phyloP scores from a whole-genome alignment of 768 basidiomycete genomes.

The Amanita molliuscula region DNA sequence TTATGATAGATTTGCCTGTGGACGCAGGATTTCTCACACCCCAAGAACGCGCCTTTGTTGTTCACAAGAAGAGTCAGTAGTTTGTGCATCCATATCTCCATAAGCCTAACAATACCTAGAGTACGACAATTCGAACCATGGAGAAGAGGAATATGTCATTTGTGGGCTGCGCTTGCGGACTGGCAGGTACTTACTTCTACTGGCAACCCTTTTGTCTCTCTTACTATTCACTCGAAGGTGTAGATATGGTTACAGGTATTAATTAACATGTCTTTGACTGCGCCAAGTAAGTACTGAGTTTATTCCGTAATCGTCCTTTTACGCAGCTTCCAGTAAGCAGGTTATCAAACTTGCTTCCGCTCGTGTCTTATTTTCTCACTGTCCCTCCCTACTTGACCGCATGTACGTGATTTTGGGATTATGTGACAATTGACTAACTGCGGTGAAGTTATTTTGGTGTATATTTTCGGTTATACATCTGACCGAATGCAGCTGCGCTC shows the following conservation, averaged over 20 bases:
- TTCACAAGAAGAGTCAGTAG: constrained; percentile 44
- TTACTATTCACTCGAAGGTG: constrained; percentile 25
- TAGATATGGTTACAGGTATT: constrained; percentile 46
- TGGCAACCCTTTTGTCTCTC: constrained; percentile 41
- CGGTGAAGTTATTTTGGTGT: constrained; percentile 27
- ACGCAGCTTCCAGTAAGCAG: constrained; percentile 45
- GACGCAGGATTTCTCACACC: constrained; percentile 53
- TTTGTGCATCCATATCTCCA: background rate
- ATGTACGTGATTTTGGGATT: constrained; percentile 23
- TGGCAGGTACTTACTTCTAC: constrained; percentile 39
- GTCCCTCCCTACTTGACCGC: constrained; percentile 59
- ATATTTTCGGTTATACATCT: constrained; percentile 44
- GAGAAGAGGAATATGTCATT: constrained; percentile 47
- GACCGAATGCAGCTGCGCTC: constrained; percentile 34
- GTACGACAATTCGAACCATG: constrained; percentile 43
- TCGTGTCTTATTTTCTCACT: constrained; percentile 32
- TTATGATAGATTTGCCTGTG: constrained; percentile 51
- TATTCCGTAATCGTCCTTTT: background rate
- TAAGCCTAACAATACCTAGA: constrained; percentile 19
- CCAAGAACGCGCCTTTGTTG: constrained; percentile 45
- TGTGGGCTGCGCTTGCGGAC: constrained; percentile 45
- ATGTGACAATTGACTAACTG: background rate
- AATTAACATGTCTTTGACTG: constrained; percentile 47
- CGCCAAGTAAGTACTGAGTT: constrained; percentile 43
- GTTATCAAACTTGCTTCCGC: constrained; percentile 65